Base-by-base conservation (phyloP, 768 basidiomycete species). In the Pleurotus djamor region DNA sequence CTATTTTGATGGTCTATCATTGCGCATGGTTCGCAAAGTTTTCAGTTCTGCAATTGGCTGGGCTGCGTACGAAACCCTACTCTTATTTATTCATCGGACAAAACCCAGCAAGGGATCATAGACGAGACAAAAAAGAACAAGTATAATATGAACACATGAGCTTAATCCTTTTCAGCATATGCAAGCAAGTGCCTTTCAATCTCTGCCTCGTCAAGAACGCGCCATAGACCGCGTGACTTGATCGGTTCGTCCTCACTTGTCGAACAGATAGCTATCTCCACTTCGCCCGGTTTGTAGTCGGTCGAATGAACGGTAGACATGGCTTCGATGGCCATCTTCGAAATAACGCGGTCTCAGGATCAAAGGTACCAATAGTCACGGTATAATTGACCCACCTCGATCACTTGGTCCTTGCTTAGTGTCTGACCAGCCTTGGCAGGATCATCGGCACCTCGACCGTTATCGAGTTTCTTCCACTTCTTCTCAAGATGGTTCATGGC, bases 401-500 rank as follows among this genome's bases (percentile, higher is more conserved):
- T 92, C 33, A 96, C 94, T 60, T 92, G 89, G 2, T 83, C 81
- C 17, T 89, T 81, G 64, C 79, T 81, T 55, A 97, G 79, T 0
- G 80, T 83, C 75, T 86, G 83, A 57, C 92, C 89, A 2, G 93
- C 93, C 49, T 81, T 80, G 12, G 81, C 79, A 12, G 93, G 81
- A 71, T 96, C 89, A 52, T 94, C 90, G 0, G 88, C 91, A 17
- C 92, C 92, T 55, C 76, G 76, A 13, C 91, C 91, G 21, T 81
- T 83, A 67, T 92, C 88, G 34, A 94, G 78, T 72, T 94, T 94
- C 80, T 98, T 99, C 96, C 94, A 98, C 72, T 94, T 93, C 79
- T 98, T 98, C 78, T 99, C 97, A 47, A 99, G 81, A 68, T 94
- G 91, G 72, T 98, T 98, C 88, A 96, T 97, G 1, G 94, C 95